Conservation (phyloP, 805 yeast species). For the Spathaspora boniae region DNA sequence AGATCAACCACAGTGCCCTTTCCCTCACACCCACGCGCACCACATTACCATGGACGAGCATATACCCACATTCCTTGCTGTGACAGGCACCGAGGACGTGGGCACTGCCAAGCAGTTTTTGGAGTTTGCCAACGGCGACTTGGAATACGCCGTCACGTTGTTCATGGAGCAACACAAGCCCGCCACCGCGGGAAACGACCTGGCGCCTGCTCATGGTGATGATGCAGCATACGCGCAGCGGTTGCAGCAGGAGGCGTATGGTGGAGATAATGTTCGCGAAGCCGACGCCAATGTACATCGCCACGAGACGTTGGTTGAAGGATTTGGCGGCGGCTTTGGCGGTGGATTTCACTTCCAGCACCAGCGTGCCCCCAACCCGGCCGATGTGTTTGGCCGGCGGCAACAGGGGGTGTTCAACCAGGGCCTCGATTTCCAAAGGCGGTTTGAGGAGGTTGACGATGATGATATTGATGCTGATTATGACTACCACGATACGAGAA, state of each 20-base stretch:
- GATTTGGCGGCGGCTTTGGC: constrained; percentile 1
- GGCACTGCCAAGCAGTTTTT: constrained; percentile 71
- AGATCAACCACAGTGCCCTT: too few species aligned
- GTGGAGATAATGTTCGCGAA: constrained; percentile 28
- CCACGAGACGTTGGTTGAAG: constrained; percentile 71
- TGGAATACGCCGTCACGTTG: constrained; percentile 81
- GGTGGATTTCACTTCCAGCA: constrained; percentile 3
- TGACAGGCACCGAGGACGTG: constrained; percentile 71
- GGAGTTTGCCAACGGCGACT: constrained; percentile 70
- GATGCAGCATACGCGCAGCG: constrained; percentile 58
- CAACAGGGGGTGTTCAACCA: constrained; percentile 61
- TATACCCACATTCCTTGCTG: constrained; percentile 73
- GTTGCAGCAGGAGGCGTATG: constrained; percentile 62
- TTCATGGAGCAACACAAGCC: constrained; percentile 56
- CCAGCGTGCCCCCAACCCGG: constrained; percentile 16
- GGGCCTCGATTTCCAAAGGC: constrained; percentile 40
- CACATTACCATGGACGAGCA: constrained; percentile 39
- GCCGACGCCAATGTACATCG: constrained; percentile 77
- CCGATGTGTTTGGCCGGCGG: constrained; percentile 48
- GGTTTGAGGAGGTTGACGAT: constrained; percentile 19
- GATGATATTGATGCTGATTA: constrained; percentile 16
- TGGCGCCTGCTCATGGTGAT: constrained; percentile 20
- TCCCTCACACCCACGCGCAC: too few species aligned
- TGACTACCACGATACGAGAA: constrained; percentile 36
- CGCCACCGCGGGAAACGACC: constrained; percentile 4